Conservation (phyloP, 2,329 filamentous ascomycete species). For the Coniochaeta hoffmannii region DNA sequence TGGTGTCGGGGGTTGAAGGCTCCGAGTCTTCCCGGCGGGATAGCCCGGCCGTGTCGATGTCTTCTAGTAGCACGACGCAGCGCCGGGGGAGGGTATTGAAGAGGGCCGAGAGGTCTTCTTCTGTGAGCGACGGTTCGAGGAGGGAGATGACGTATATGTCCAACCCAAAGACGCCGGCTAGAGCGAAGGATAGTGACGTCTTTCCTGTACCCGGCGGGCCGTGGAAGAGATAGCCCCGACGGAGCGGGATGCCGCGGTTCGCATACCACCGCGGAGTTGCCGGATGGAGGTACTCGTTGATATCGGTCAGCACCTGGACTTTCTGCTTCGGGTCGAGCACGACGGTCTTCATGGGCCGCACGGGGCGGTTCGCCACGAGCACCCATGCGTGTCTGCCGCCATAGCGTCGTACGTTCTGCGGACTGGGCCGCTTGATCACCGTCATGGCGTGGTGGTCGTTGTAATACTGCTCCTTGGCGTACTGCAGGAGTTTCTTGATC, state of each 20-base stretch:
- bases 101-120: conserved; percentile 51
- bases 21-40: conserved; percentile 25
- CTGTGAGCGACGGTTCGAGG: conserved; percentile 51
- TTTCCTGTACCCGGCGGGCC: conserved; percentile 71
- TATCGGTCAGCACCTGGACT: conserved; percentile 57
- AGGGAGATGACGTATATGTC: conserved; percentile 59
- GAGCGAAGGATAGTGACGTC: conserved; percentile 57
- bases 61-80: conserved; percentile 61
- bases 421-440: conserved; percentile 46
- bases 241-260: conserved; percentile 65
- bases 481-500: conserved; percentile 47
- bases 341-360: conserved; percentile 67
- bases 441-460: conserved; percentile 48
- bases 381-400: conserved; percentile 41
- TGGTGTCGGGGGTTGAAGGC: neutral
- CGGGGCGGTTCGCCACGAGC: conserved; percentile 54
- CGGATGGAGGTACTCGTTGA: conserved; percentile 72
- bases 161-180: conserved; percentile 59
- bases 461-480: conserved; percentile 46
- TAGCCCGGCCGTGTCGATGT: conserved; percentile 61
- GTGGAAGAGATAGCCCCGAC: conserved; percentile 71
- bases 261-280: conserved; percentile 66
- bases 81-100: conserved; percentile 54
- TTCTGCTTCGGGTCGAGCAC: conserved; percentile 65
- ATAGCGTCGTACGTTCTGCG: conserved; percentile 37